A percentile compares a stretch with the other conserved stretches of the same genome.
These are phyloP conservation scores for Zopfia rhizophila DNA, from an alignment of 2,329 filamentous ascomycete species.

Conservation along the genomic window DNA sequence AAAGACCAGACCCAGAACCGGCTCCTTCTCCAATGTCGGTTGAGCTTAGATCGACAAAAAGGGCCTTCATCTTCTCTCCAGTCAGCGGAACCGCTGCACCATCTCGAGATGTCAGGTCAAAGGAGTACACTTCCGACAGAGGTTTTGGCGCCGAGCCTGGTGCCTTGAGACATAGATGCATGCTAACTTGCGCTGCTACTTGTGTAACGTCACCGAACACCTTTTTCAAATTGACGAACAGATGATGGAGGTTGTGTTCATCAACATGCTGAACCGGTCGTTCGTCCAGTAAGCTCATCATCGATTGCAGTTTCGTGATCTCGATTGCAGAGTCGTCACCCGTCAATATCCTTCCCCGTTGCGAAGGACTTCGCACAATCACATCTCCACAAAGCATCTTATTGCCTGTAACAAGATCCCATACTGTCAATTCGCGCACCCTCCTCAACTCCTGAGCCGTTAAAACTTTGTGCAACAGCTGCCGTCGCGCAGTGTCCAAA, in stretches of 20 bases:
- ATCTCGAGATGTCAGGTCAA: conserved; percentile 80
- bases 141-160: conserved; percentile 70
- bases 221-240: conserved; percentile 84
- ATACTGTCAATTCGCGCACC: conserved; percentile 89
- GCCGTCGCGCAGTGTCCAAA: conserved; percentile 86
- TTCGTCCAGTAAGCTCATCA: conserved; percentile 93
- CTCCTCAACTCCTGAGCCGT: conserved; percentile 84
- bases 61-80: conserved; percentile 77
- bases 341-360: conserved; percentile 85
- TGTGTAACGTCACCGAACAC: conserved; percentile 82
- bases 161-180: conserved; percentile 80
- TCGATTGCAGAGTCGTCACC: conserved; percentile 94
- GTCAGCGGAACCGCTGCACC: conserved; percentile 72
- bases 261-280: conserved; percentile 76
- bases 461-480: conserved; percentile 93
- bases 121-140: conserved; percentile 83
- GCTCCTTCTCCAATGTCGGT: conserved; percentile 74
- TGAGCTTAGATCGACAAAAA: conserved; percentile 87
- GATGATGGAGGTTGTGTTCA: conserved; percentile 79
- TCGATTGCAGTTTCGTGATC: conserved; percentile 88
- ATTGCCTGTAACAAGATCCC: conserved; percentile 94
- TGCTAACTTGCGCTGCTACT: conserved; percentile 74
- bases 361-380: conserved; percentile 88
- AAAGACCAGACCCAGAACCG: conserved; percentile 78
- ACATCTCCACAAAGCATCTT: conserved; percentile 94